Base-by-base conservation (phyloP, 2,329 filamentous ascomycete genomes). In the Cladosporium halotolerans region DNA sequence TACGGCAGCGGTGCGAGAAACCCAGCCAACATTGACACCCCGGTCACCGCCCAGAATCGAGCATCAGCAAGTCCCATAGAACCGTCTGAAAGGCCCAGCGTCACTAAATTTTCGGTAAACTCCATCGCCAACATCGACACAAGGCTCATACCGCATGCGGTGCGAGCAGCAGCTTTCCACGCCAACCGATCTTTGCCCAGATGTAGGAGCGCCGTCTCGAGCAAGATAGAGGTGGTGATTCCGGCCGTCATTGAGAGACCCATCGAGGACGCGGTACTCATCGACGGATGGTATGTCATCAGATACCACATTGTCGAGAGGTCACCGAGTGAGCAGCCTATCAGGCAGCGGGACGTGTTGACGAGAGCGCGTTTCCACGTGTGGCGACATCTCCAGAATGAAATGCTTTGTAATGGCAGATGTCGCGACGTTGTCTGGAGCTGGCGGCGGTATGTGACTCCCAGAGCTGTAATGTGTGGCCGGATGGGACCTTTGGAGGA, bases 41-140 rank as follows among this genome's bases (percentile, higher is more conserved):
- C 48, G 13, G 39, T 51, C 13, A 51, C 32, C 2, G 18, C 48
- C 48, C 48, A 51, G 10, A 51, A 51, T 2, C 8, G 13, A 8
- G 39, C 16, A 38, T 44, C 32, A 3, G 40, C 5, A 13, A 38
- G 31, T 4, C 48, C 44, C 40, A 44, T 44, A 1, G 39, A 43
- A 9, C 13, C 28, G 2, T 40, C 42, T 16, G 31, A 36, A 1
- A 31, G 34, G 13, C 19, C 33, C 8, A 51, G 11, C 41, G 48
- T 44, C 7, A 51, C 48, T 7, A 43, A 5, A 9, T 44, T 51
- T 32, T 51, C 48, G 4, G 48, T 51, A 16, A 51, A 36, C 9
- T 51, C 48, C 48, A 51, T 51, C 13, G 48, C 48, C 18, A 51
- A 18, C 48, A 51, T 51, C 4, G 48, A 51, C 3, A 51, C 39